These are phyloP conservation scores for Microdochium bolleyi DNA, from an alignment of 2,329 filamentous ascomycete species.

Conservation along the genomic window DNA sequence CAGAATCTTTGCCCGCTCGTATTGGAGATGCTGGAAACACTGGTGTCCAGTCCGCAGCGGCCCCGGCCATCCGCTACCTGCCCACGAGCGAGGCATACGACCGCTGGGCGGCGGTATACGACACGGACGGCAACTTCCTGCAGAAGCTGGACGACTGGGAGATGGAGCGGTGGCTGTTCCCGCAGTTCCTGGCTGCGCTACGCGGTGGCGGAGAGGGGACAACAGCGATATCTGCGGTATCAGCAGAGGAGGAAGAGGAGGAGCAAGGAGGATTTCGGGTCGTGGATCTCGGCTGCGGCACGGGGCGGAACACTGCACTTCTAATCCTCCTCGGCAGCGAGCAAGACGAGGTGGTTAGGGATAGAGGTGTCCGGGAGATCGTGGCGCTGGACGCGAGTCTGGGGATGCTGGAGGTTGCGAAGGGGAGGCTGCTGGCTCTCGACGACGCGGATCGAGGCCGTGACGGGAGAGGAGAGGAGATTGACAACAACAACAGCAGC, in stretches of 20 bases:
- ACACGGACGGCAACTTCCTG: constrained; percentile 59
- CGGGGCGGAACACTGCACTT: constrained; percentile 54
- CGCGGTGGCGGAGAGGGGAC: constrained; percentile 11
- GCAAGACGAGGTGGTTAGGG: constrained; percentile 14
- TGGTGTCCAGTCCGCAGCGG: no score
- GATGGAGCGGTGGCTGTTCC: constrained; percentile 37
- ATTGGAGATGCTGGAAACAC: no score
- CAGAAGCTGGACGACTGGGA: constrained; percentile 55
- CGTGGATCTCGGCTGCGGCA: constrained; percentile 59
- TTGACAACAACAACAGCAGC: neutral
- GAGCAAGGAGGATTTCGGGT: constrained; percentile 15
- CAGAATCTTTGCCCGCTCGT: no score
- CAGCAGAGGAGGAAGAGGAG: neutral
- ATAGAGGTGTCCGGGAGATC: constrained; percentile 13
- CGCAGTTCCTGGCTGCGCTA: constrained; percentile 29
- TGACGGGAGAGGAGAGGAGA: constrained; percentile 5
- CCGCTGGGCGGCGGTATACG: constrained; percentile 40
- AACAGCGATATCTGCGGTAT: neutral
- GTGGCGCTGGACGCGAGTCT: constrained; percentile 47
- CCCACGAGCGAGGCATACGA: constrained; percentile 23
- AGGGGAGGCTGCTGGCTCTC: constrained; percentile 18
- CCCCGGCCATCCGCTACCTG: constrained; percentile 16
- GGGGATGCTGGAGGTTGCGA: constrained; percentile 49
- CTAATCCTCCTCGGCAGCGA: constrained; percentile 30
- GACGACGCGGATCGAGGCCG: constrained; percentile 6